These are phyloP conservation scores for Talaromyces amestolkiae DNA, from an alignment of 2,329 filamentous ascomycete genomes.

Conservation along the genomic window DNA sequence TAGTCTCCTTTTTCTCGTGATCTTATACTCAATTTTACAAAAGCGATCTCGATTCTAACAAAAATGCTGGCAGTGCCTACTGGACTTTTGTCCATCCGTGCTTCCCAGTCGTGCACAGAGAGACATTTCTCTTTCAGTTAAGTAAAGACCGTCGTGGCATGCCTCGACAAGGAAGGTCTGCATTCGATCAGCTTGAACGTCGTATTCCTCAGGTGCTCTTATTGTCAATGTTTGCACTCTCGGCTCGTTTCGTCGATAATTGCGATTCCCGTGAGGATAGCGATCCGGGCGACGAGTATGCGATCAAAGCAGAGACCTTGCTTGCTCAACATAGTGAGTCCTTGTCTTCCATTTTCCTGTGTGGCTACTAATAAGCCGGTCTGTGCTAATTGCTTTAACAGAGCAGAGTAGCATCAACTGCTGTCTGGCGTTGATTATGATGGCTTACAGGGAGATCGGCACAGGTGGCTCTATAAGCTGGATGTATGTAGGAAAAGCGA, in stretches of 20 bases:
- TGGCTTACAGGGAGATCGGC: conserved; percentile 20
- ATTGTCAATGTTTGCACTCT: conserved; percentile 18
- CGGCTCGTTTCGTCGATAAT: conserved; percentile 17
- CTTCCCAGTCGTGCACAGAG: conserved; percentile 18
- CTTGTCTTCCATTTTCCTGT: not conserved
- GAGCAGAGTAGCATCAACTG: conserved; percentile 20
- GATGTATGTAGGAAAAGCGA: conserved; percentile 20
- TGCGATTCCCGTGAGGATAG: conserved; percentile 15
- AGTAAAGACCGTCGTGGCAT: conserved; percentile 19
- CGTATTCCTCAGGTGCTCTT: conserved; percentile 19
- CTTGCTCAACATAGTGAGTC: conserved; percentile 19
- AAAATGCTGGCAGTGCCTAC: conserved; percentile 8
- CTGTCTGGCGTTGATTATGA: conserved; percentile 19
- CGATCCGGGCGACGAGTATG: conserved; percentile 18
- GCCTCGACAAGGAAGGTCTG: conserved; percentile 17
- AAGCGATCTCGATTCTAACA: not conserved
- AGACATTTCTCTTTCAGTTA: conserved; percentile 19
- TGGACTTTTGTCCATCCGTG: conserved; percentile 19
- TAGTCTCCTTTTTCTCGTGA: not conserved
- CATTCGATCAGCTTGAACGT: conserved; percentile 19
- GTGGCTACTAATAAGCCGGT: not conserved
- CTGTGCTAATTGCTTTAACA: not conserved
- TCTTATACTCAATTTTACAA: no score
- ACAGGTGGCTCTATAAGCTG: conserved; percentile 20
- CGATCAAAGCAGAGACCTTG: conserved; percentile 17